A percentile compares a stretch with the other conserved stretches of the same genome.
phyloP scores from a whole-genome alignment of 1,284 basidiomycete species.

The Trametes pubescens region DNA sequence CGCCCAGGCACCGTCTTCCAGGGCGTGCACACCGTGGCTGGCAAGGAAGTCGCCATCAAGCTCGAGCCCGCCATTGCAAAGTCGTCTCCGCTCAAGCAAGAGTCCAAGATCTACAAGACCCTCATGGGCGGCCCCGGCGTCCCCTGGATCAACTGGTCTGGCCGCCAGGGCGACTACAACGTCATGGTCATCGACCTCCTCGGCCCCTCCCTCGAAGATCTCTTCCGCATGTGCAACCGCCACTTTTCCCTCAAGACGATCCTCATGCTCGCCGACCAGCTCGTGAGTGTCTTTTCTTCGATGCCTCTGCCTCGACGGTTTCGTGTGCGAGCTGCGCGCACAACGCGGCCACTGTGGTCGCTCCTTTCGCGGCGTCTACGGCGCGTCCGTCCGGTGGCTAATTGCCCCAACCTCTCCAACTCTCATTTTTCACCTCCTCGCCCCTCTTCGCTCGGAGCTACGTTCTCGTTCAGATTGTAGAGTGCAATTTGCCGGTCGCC shows the following conservation, averaged over 20 bases:
- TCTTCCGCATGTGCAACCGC: slow-evolving; percentile 95
- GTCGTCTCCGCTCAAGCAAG: slow-evolving; percentile 89
- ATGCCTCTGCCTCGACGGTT: background rate
- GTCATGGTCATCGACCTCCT: slow-evolving; percentile 97
- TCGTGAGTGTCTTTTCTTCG: slow-evolving; percentile 61
- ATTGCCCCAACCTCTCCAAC: background rate
- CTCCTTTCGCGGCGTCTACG: slow-evolving; percentile 14
- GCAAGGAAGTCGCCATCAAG: slow-evolving; percentile 97
- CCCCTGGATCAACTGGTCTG: slow-evolving; percentile 95
- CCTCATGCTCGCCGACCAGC: slow-evolving; percentile 89
- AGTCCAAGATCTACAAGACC: slow-evolving; percentile 91
- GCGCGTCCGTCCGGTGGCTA: background rate
- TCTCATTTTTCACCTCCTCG: background rate
- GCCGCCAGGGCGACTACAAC: slow-evolving; percentile 94
- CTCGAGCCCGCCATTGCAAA: slow-evolving; percentile 88
- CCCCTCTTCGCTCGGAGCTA: background rate
- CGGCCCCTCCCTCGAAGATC: slow-evolving; percentile 92
- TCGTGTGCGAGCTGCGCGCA: slow-evolving; percentile 9
- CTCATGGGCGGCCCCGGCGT: slow-evolving; percentile 94
- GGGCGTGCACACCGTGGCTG: slow-evolving; percentile 94
- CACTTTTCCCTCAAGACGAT: slow-evolving; percentile 95
- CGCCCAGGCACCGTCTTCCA: slow-evolving; percentile 87
- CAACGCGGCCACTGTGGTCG: slow-evolving; percentile 1
- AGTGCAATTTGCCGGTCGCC: background rate
- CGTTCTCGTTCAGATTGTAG: background rate